Base-by-base conservation (phyloP, 2,329 filamentous ascomycete species). In the Calcarisporium arbuscula region DNA sequence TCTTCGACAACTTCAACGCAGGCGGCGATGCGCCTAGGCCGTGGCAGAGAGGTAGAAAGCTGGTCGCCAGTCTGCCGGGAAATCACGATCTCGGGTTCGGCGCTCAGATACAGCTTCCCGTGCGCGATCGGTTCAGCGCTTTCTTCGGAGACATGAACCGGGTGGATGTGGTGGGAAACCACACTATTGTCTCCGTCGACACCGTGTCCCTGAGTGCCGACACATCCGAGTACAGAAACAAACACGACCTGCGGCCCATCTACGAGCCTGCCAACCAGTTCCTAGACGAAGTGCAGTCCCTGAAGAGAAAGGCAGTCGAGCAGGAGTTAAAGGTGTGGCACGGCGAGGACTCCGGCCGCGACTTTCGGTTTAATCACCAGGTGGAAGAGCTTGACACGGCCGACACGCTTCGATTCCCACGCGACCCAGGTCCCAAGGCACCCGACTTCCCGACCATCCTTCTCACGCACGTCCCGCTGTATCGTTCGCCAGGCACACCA, bases 61-160 rank as follows among this genome's bases (percentile, higher is more conserved):
- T 96, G 34, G 82, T 96, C 34, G 78, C 85, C 14, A 90, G 83
- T 52, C 55, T 98, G 38, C 92, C 92, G 0, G 92, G 92, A 3
- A 98, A 98, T 51, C 92, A 98, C 55, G 92, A 98, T 55, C 60
- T 96, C 26, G 92, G 92, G 0, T 95, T 96, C 52, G 90, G 86
- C 4, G 79, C 79, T 16, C 84, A 89, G 28, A 80, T 98, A 30
- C 86, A 95, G 54, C 55, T 82, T 8, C 70, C 83, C 0, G 86
- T 95, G 21, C 76, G 89, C 33, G 72, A 92, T 49, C 72, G 92
- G 12, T 98, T 96, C 57, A 77, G 82, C 50, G 77, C 82, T 4
- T 95, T 82, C 54, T 96, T 98, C 61, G 92, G 92, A 5, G 82
- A 92, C 36, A 77, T 81, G n/a, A 96, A 95, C 57, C 73, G 86